Conservation (phyloP, 192 early-diverging fungal genomes). For the Gaertneriomyces semiglobifer region DNA sequence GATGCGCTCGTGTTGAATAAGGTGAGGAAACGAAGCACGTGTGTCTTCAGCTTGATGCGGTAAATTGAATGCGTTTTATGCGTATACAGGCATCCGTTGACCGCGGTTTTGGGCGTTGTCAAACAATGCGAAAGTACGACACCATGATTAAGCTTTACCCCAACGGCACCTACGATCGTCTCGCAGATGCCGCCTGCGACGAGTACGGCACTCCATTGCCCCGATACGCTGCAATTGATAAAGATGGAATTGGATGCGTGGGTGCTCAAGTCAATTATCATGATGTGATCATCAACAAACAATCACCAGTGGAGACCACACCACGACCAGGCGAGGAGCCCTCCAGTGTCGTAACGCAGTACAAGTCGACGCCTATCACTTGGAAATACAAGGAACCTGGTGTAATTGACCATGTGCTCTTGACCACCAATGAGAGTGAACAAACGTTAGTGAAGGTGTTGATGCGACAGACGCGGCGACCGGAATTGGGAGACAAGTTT, state of each 20-base stretch:
- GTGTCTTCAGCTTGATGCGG: not conserved
- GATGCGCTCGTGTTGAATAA: slow-evolving; percentile 96
- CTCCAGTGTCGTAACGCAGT: slow-evolving; percentile 41
- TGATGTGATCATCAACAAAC: slow-evolving; percentile 83
- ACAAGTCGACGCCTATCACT: slow-evolving; percentile 68
- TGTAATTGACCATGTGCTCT: slow-evolving; percentile 84
- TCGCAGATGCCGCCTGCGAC: slow-evolving; percentile 58
- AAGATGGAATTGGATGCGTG: slow-evolving; percentile 85
- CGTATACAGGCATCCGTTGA: slow-evolving; percentile 70
- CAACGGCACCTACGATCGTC: slow-evolving; percentile 81
- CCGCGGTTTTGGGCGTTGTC: slow-evolving; percentile 94
- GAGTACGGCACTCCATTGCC: slow-evolving; percentile 36
- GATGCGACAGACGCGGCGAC: slow-evolving; percentile 87
- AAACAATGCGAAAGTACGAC: slow-evolving; percentile 85
- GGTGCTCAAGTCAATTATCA: slow-evolving; percentile 74
- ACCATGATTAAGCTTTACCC: slow-evolving; percentile 84
- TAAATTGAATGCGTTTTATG: not conserved
- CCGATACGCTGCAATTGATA: slow-evolving; percentile 70
- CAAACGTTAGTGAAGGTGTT: slow-evolving; percentile 88
- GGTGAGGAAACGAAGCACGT: slow-evolving; percentile 31
- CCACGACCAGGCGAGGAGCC: slow-evolving; percentile 52
- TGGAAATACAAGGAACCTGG: slow-evolving; percentile 90
- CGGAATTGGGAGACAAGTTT: slow-evolving; percentile 98
- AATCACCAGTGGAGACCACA: slow-evolving; percentile 74
- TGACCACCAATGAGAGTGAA: slow-evolving; percentile 90